Evolutionary conservation across 805 yeast genomes (phyloP).

Genomic region (Trichomonascus vanleenenianus): DNA sequence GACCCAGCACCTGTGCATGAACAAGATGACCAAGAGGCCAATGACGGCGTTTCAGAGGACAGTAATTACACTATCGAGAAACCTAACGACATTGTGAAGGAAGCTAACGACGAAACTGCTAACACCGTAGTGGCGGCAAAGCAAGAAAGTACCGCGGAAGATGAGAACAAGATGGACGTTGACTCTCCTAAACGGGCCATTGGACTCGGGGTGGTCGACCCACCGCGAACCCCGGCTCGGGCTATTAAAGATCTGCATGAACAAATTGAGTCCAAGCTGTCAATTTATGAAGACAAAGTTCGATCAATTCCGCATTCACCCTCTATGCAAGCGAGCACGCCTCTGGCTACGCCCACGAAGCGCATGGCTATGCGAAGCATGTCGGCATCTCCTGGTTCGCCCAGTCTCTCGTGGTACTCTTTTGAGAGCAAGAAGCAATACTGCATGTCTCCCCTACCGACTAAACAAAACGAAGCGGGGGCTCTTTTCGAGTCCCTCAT

Average conservation of each 20-base stretch:
- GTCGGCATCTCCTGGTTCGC: background rate
- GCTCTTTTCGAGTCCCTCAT: constrained; percentile 14
- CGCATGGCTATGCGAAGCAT: background rate
- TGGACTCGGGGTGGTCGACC: too few species aligned
- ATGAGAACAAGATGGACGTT: background rate
- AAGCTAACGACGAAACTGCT: too few species aligned
- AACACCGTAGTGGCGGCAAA: too few species aligned
- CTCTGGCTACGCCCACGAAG: background rate
- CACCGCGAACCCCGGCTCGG: too few species aligned
- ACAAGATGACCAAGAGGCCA: background rate
- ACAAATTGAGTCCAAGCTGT: constrained; percentile 4
- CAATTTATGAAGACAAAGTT: constrained; percentile 14
- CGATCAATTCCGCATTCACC: too few species aligned
- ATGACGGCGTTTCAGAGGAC: background rate
- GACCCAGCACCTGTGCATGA: background rate
- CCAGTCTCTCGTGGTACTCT: constrained; percentile 11
- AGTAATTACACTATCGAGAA: background rate
- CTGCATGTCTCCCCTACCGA: constrained; percentile 15
- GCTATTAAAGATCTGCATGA: constrained; percentile 4
- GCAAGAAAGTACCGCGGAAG: too few species aligned
- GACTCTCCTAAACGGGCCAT: too few species aligned
- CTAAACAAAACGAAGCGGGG: constrained; percentile 11
- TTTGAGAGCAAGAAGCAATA: constrained; percentile 12
- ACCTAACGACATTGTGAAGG: too few species aligned
- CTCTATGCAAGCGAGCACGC: background rate